phyloP scores from a whole-genome alignment of 164 flowering plant genomes.

The Stephania cephalantha region DNA sequence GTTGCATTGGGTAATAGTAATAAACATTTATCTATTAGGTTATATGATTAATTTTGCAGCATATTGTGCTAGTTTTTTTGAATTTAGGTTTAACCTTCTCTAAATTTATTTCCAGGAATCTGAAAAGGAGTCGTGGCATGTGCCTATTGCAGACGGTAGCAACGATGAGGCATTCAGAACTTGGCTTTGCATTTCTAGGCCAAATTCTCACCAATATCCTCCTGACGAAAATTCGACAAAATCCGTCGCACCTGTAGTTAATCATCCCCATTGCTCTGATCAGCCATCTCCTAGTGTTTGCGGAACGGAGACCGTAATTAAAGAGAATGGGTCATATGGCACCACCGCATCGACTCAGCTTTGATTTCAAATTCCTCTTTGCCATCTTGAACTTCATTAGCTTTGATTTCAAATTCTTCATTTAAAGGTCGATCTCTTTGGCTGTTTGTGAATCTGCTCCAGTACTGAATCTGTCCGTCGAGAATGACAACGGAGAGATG shows the following conservation, averaged over 20 bases:
- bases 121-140: constrained; percentile 74
- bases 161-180: constrained; percentile 33
- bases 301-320: background rate
- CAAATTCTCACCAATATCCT: constrained; percentile 13
- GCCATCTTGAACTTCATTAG: background rate
- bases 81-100: background rate
- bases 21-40: too few relatives aligned
- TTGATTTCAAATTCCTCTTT: constrained; percentile 9
- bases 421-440: background rate
- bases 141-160: constrained; percentile 42
- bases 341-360: constrained; percentile 4
- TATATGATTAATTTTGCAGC: too few relatives aligned
- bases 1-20: too few relatives aligned
- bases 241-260: constrained; percentile 5
- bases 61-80: background rate
- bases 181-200: constrained; percentile 67
- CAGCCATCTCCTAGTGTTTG: background rate
- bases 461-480: too few relatives aligned
- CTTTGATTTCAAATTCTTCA: background rate
- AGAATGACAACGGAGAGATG: too few relatives aligned
- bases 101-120: constrained; percentile 46
- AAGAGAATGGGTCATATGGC: background rate
- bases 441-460: background rate
- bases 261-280: background rate
- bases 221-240: constrained; percentile 6